phyloP scores from a whole-genome alignment of 75 land plant species.

The Pinus albicaulis region DNA sequence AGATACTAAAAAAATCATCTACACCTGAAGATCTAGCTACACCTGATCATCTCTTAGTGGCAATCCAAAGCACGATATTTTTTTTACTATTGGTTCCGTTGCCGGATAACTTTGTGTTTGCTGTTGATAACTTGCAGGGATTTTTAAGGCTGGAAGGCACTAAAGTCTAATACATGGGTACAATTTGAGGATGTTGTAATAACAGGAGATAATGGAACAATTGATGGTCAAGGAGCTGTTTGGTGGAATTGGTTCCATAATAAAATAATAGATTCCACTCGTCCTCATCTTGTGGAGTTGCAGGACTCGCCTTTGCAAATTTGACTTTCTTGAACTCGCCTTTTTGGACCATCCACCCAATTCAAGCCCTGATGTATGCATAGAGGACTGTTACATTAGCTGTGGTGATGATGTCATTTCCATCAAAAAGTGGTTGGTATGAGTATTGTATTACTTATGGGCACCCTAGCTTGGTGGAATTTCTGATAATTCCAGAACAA shows the following conservation, averaged over 20 bases:
- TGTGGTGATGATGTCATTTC: too few species aligned
- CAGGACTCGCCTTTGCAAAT: conserved; percentile 65
- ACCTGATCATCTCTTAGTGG: conserved; percentile 1
- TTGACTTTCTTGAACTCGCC: conserved; percentile 72
- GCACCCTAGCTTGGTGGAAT: too few species aligned
- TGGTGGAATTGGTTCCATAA: conserved; percentile 73
- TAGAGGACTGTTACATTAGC: too few species aligned
- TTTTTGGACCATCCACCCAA: conserved; percentile 88
- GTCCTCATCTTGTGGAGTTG: conserved; percentile 75
- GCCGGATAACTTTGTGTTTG: not conserved
- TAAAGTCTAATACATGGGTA: conserved; percentile 66
- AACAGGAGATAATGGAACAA: conserved; percentile 82
- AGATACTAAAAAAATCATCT: too few species aligned
- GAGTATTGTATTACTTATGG: too few species aligned
- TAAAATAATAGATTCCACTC: conserved; percentile 49
- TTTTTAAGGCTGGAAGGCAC: conserved; percentile 30
- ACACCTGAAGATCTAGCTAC: conserved; percentile 6
- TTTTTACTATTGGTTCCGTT: too few species aligned
- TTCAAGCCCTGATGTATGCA: too few species aligned
- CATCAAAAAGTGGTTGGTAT: too few species aligned
- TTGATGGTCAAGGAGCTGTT: conserved; percentile 80
- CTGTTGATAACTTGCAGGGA: conserved; percentile 3
- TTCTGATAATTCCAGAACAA: too few species aligned
- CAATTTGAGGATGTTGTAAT: conserved; percentile 75
- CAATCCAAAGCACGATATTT: not conserved